Evolutionary conservation across 2,329 filamentous ascomycete genomes (phyloP).

Genomic region (Aspergillus costaricaensis): DNA sequence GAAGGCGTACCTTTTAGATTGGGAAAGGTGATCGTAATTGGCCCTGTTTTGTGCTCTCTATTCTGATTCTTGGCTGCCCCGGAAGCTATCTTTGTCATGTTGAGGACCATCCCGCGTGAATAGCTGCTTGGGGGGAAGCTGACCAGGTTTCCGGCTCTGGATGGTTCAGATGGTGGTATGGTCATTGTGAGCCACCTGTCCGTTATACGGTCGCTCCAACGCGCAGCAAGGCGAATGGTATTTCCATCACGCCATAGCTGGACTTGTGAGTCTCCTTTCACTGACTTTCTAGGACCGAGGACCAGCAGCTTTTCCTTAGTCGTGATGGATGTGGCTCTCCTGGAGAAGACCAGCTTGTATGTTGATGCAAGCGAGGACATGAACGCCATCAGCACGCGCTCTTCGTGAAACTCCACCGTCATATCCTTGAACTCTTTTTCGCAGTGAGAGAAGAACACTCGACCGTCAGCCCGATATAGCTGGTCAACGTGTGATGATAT

Average conservation of each 20-base stretch:
- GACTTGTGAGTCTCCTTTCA: conserved; percentile 30
- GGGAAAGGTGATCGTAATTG: conserved; percentile 31
- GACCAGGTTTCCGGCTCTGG: conserved; percentile 26
- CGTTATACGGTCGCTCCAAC: conserved; percentile 30
- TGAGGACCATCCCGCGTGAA: conserved; percentile 28
- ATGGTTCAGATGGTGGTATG: conserved; percentile 19
- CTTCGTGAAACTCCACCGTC: conserved; percentile 25
- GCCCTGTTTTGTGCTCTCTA: conserved; percentile 20
- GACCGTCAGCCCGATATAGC: conserved; percentile 27
- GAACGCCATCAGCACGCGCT: conserved; percentile 23
- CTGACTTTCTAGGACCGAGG: conserved; percentile 26
- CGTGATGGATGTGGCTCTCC: conserved; percentile 28
- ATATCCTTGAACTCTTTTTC: conserved; percentile 26
- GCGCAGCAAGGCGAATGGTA: conserved; percentile 26
- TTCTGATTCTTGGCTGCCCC: conserved; percentile 26
- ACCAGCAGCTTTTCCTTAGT: conserved; percentile 26
- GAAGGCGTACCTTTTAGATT: conserved; percentile 21
- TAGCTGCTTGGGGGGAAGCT: conserved; percentile 24
- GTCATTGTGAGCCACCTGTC: conserved; percentile 34
- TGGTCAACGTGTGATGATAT: conserved; percentile 34
- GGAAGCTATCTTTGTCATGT: conserved; percentile 32
- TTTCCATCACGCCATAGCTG: conserved; percentile 34
- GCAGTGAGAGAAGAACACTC: conserved; percentile 33
- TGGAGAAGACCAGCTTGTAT: conserved; percentile 32
- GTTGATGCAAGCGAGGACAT: conserved; percentile 30